Base-by-base conservation (phyloP, 805 yeast species). In the Metschnikowia picachoensis region DNA sequence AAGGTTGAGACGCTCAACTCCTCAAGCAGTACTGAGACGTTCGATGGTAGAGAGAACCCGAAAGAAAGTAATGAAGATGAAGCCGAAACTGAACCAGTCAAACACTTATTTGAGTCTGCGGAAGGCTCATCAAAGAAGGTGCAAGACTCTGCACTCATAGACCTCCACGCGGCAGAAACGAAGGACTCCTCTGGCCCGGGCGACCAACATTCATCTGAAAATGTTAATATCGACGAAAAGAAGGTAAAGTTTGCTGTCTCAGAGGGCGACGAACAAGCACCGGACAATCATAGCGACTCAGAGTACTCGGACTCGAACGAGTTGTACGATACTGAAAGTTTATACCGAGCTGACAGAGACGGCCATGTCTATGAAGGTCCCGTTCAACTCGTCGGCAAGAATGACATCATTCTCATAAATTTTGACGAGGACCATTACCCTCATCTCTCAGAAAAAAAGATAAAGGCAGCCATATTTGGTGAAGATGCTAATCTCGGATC, bases 321-420 rank as follows among this genome's bases (percentile, higher is more conserved):
- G 13, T 44, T 40, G 16, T 20, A 29, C 12, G 29, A 41, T 10
- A 36, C 42, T 8, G 14, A 44, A 8, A 33, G 41, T 14, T 46
- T 48, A 16, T 47, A 51, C 45, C 25, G 51, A 28, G 43, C 37
- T 1, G 33, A 43, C 14, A 44, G 36, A 25, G 52, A 52, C 17
- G 55, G 59, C 9, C 62, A 59, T 27, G 49, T 70, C 0, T 80
- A 73, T 55, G 83, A 82, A 60, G 95, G 95, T 0, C 95, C 95
- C 1, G 63, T 70, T 2, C 89, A 82, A 57, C 72, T 72, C 43
- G 80, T 84, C 2, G 72, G 80, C 1, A 71, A 78, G 31, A 80
- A 83, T 53, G 68, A 68, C 35, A 61, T 88, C 0, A 71, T 78
- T 1, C 67, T 86, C 37, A 72, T 80, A 48, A 77, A 77, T 32